Base-by-base conservation (phyloP, 495 filamentous ascomycete genomes). In the Parmelia sp. region DNA sequence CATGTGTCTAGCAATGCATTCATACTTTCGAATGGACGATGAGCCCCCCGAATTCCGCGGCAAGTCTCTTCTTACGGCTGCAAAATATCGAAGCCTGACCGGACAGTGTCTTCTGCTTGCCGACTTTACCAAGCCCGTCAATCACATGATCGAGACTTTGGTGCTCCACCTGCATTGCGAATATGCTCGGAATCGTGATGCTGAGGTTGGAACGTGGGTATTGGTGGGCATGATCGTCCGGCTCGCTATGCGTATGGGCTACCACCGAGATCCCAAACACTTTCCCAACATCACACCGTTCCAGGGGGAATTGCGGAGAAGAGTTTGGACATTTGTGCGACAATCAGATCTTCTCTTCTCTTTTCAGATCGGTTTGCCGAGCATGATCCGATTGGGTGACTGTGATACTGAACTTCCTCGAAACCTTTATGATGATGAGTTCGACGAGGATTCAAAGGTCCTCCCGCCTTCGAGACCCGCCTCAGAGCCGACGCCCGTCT, bases 361-460 rank as follows among this genome's bases (percentile, higher is more conserved):
- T 3, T 95, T 93, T 67, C 93, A 96, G 75, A 79, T 91, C 59
- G 92, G 92, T 9, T 75, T 97, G 45, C 94, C 94, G n/a, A 85
- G 82, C 60, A 96, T 96, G 88, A 86, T 96, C 23, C 85, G 91
- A 61, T 77, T 84, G 21, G 80, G 86, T 14, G 91, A 96, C 72
- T 92, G 84, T 64, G 95, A 99, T 70, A 90, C 90, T 0, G 84
- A 90, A 61, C 74, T 96, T 40, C 94, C 94, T 21, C 83, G 88
- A 66, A 99, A 97, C 73, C 79, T 97, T 31, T 93, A 91, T 71
- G 94, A 99, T 71, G 93, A 97, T 68, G 95, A 97, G 69, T 89
- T 97, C 56, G 85, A 88, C 56, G 88, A 92, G 56, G 85, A 88
- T 57, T 89, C 83, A 67, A 88, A 88, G 71, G 79, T 81, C 12